phyloP scores from a whole-genome alignment of 192 early-diverging fungal species.

The Linnemannia elongata region DNA sequence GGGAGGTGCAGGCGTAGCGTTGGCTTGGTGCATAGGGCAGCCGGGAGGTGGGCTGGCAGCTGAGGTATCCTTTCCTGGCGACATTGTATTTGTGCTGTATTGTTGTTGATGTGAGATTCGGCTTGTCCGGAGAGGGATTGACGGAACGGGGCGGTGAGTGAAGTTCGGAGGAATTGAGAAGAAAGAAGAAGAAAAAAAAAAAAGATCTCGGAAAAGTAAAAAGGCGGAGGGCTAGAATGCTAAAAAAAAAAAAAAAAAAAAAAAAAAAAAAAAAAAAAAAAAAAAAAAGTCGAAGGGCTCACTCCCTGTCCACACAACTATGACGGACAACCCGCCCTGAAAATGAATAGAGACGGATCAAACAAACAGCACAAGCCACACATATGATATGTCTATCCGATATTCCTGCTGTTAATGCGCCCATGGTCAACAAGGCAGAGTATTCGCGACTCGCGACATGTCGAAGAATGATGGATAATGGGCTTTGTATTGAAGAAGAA shows the following conservation, averaged over 20 bases:
- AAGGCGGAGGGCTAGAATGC: neutral
- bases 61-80: slow-evolving; percentile 51
- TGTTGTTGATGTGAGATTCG: neutral
- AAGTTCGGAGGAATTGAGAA: slow-evolving; percentile 3
- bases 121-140: neutral
- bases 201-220: neutral
- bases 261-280: neutral
- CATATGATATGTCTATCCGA: neutral
- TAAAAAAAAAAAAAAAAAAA: slow-evolving; percentile 1
- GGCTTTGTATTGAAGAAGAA: neutral
- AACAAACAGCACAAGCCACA: slow-evolving; percentile 11
- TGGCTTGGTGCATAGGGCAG: slow-evolving; percentile 63
- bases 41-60: slow-evolving; percentile 60
- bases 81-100: slow-evolving; percentile 20
- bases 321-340: neutral
- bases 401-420: neutral
- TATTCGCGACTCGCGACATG: neutral
- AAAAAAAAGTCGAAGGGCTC: slow-evolving; percentile 4
- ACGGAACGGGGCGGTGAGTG: neutral
- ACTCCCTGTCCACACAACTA: neutral
- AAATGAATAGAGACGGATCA: neutral
- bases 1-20: slow-evolving; percentile 20
- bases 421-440: neutral
- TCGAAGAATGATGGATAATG: neutral
- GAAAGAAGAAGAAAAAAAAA: neutral